A percentile compares a stretch with the other conserved stretches of the same genome.
Evolutionary conservation across 2,329 filamentous ascomycete genomes (phyloP).

Genomic region (Drechslerella coelobrocha): DNA sequence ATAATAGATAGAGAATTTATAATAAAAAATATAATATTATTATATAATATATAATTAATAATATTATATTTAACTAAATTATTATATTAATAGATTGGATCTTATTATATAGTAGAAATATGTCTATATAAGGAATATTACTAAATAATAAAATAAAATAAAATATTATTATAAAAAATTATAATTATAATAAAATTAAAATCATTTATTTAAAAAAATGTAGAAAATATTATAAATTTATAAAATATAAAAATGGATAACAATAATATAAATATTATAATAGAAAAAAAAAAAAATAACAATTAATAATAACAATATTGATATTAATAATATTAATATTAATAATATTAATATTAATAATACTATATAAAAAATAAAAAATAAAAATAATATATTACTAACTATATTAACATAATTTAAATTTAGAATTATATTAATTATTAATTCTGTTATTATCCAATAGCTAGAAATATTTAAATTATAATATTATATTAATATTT

Average conservation of each 20-base stretch:
- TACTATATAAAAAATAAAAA: conserved; percentile 3
- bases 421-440: not conserved
- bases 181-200: conserved; percentile 7
- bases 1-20: too few relatives aligned
- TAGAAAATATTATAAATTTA: not conserved
- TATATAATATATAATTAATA: conserved; percentile 9
- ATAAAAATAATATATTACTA: conserved; percentile 3
- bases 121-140: conserved; percentile 19
- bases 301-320: not conserved
- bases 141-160: conserved; percentile 19
- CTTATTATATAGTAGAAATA: conserved; percentile 5
- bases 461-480: too few relatives aligned
- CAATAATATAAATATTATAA: not conserved
- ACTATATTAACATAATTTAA: not conserved
- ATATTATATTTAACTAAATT: conserved; percentile 18
- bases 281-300: not conserved
- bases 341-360: not conserved
- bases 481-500: not conserved
- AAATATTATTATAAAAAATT: conserved; percentile 5
- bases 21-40: conserved; percentile 4
- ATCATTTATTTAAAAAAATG: not conserved
- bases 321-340: not conserved
- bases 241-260: not conserved
- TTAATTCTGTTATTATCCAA: not conserved
- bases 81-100: not conserved